A percentile compares a stretch with the other conserved stretches of the same genome.
Evolutionary conservation across 345 rosid species (phyloP).

Genomic region (Eucalyptus regnans): DNA sequence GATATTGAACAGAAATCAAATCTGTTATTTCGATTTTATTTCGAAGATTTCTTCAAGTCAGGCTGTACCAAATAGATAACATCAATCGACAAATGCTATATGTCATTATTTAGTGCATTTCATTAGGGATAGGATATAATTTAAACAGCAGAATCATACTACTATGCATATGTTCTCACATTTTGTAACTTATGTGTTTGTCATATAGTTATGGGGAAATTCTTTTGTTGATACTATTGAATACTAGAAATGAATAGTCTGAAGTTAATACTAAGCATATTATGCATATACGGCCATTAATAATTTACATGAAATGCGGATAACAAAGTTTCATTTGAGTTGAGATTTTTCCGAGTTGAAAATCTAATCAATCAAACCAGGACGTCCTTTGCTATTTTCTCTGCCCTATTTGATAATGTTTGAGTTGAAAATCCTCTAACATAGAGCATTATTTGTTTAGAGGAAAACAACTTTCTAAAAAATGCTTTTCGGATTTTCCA

Average conservation of each 20-base stretch:
- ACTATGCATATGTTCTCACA: neutral
- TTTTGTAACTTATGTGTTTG: neutral
- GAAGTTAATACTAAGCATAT: neutral
- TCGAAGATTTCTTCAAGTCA: neutral
- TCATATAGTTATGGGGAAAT: neutral
- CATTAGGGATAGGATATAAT: neutral
- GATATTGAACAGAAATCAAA: neutral
- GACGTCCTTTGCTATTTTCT: neutral
- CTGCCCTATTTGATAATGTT: neutral
- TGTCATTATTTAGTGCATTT: neutral
- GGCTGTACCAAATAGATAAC: rapidly evolving
- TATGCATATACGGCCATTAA: neutral
- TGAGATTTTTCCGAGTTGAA: neutral
- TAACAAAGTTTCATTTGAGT: neutral
- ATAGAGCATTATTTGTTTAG: no score
- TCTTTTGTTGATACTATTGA: neutral
- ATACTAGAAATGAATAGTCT: neutral
- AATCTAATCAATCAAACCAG: neutral
- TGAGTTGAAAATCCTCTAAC: neutral
- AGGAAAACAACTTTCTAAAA: no score
- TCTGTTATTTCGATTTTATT: neutral
- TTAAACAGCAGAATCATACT: neutral
- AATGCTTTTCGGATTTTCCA: rapidly evolving
- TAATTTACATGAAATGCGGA: neutral
- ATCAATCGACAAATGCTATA: neutral